Evolutionary conservation across 441 rosid species (phyloP), one percentile per base, ranked within the genome.

Genomic region (Hura crepitans): DNA sequence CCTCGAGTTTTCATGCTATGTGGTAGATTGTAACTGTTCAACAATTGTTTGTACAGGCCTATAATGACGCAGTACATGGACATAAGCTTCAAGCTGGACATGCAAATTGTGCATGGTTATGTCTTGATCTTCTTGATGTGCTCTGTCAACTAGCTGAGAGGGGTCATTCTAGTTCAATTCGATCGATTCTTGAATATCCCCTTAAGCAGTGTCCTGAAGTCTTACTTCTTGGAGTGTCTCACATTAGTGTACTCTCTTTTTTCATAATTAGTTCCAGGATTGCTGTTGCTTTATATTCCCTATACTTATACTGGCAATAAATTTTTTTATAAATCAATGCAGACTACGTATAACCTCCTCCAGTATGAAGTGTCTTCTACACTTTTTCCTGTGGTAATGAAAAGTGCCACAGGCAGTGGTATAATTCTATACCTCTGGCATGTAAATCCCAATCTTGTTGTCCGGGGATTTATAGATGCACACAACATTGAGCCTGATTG

Each of bases 61-160:
- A 81, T 81, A 72, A 79, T 67, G 99, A 92, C 76, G 85, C 83
- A 47, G 83, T 81, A 76, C 84, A 81, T 79, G 88, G 88, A 62
- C 92, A 79, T 73, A 88, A 81, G 80, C 91, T 90, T 78, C 95
- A 88, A 65, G 71, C 77, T 79, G 98, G 86, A 66, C 84, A 86
- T 75, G 77, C 87, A 56, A 89, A 92, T 84, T 87, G 84, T 77
- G 95, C 95, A 33, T 95, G 99, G 99, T 74, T 88, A 75, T 90
- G 97, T 77, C 89, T 95, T 42, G 99, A 95, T 72, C 96, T 95
- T 75, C 72, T 92, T 74, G 89, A 88, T 68, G 89, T 90, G 75
- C 84, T 95, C 62, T 90, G 98, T 77, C 92, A 91, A 83, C 84
- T 95, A 64, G 91, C 96, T 68, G 98, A 95, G 84, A 85, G 84